A percentile compares a stretch with the other conserved stretches of the same genome.
Conservation (phyloP, 352 stramenopile species). For the Aphanomyces astaci region DNA sequence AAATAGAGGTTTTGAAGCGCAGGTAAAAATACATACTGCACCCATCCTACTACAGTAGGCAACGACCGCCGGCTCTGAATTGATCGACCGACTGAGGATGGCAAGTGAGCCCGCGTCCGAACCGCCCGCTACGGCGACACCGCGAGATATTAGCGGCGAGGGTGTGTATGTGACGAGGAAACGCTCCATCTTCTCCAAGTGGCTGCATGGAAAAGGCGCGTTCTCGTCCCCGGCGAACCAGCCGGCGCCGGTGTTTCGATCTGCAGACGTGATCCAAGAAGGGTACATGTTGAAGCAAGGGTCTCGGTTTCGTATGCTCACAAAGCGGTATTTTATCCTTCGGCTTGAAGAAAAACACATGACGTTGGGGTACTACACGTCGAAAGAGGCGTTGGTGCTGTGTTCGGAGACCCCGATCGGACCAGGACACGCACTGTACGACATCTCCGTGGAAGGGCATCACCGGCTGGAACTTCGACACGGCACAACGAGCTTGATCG, state of each 20-base stretch:
- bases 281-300: constrained; percentile 80
- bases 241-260: constrained; percentile 63
- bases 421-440: constrained; percentile 44
- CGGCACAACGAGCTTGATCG: constrained; percentile 57
- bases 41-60: too few relatives aligned
- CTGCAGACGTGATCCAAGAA: constrained; percentile 78
- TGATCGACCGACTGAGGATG: too few relatives aligned
- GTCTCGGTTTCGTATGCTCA: constrained; percentile 71
- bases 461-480: constrained; percentile 60
- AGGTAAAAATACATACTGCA: too few relatives aligned
- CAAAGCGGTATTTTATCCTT: constrained; percentile 78
- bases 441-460: constrained; percentile 44
- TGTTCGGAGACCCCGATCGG: constrained; percentile 80
- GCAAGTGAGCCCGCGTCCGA: constrained; percentile 13
- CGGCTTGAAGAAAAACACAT: constrained; percentile 82
- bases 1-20: too few relatives aligned
- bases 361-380: constrained; percentile 81
- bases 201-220: constrained; percentile 69
- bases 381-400: constrained; percentile 67
- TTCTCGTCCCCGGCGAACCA: constrained; percentile 34
- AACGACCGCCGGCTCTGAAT: too few relatives aligned
- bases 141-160: constrained; percentile 27
- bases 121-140: constrained; percentile 4
- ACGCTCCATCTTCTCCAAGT: constrained; percentile 77
- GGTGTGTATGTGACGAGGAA: constrained; percentile 83